Evolutionary conservation across 169 alveolate species (phyloP), one percentile per base, ranked within the genome.

Genomic region (Eimeria falciformis): DNA sequence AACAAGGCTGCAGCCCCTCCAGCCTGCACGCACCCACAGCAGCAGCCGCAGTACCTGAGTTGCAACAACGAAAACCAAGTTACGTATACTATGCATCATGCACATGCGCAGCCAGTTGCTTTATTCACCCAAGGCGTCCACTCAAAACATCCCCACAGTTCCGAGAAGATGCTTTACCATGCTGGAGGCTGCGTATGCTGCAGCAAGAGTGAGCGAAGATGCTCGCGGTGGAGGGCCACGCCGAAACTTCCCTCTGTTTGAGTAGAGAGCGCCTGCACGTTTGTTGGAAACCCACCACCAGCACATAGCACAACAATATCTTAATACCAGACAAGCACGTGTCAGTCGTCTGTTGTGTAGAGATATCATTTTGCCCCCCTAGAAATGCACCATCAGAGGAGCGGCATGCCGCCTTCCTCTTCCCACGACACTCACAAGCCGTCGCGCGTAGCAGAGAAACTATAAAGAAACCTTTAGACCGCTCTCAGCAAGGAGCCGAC

Each of bases 101-200:
- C n/a, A n/a, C n/a, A n/a, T n/a, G n/a, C n/a, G n/a, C n/a, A n/a
- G n/a, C n/a, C n/a, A n/a, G n/a, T n/a, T n/a, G n/a, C n/a, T n/a
- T n/a, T n/a, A n/a, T n/a, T n/a, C n/a, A n/a, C n/a, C n/a, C n/a
- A n/a, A n/a, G n/a, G n/a, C n/a, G n/a, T n/a, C n/a, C n/a, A n/a
- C n/a, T n/a, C n/a, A n/a, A n/a, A n/a, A n/a, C n/a, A n/a, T 9
- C 17, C 69, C 69, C 17, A 58, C 69, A 3, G n/a, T n/a, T n/a
- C n/a, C 14, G 62, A 50, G 14, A 14, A 27, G 46, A 17, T 11
- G 3, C 12, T 68, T 29, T 14, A 87, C 92, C 92, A 87, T 1
- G 92, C 50, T 9, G 92, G 92, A 1, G 92, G 92, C 58, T 43
- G 92, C 27, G 92, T 87, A 46, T 68, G 86, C 62, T 87, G 85